phyloP scores from a whole-genome alignment of 1,139 yeast species.

The Yamadazyma sp. region DNA sequence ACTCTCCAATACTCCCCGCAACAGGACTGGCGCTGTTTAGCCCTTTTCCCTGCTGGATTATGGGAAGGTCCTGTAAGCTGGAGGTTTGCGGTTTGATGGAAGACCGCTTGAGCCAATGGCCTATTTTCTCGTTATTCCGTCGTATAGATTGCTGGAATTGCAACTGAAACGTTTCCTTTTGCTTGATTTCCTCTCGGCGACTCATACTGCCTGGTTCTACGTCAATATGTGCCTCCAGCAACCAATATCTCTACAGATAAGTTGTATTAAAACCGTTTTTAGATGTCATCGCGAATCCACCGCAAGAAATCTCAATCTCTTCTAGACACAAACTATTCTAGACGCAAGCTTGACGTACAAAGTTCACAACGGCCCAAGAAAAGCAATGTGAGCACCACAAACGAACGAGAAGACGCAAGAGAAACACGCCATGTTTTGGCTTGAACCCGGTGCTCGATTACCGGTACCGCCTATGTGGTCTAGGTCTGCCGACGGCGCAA shows the following conservation, averaged over 20 bases:
- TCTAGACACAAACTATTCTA: too few relatives aligned
- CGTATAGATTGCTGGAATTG: constrained; percentile 45
- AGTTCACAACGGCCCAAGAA: too few relatives aligned
- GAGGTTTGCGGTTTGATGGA: not conserved
- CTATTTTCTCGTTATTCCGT: constrained; percentile 34
- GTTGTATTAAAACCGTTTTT: not conserved
- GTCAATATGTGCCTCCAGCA: too few relatives aligned
- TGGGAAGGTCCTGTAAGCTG: constrained; percentile 37
- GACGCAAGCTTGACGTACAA: too few relatives aligned
- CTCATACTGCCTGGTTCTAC: constrained; percentile 14
- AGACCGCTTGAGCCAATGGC: constrained; percentile 41
- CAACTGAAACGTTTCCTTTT: constrained; percentile 50
- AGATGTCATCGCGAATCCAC: constrained; percentile 1
- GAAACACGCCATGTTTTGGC: not conserved
- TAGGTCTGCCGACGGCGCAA: too few relatives aligned
- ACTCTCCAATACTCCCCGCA: not conserved
- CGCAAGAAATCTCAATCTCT: too few relatives aligned
- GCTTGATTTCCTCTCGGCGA: constrained; percentile 44
- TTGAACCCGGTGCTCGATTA: too few relatives aligned
- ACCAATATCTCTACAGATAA: too few relatives aligned
- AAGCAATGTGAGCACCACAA: too few relatives aligned
- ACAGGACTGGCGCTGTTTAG: constrained; percentile 27
- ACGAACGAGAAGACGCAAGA: too few relatives aligned
- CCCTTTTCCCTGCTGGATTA: constrained; percentile 45
- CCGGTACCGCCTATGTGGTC: too few relatives aligned